These are phyloP conservation scores for Fusarium graminum DNA, from an alignment of 2,329 filamentous ascomycete species.

Conservation along the genomic window DNA sequence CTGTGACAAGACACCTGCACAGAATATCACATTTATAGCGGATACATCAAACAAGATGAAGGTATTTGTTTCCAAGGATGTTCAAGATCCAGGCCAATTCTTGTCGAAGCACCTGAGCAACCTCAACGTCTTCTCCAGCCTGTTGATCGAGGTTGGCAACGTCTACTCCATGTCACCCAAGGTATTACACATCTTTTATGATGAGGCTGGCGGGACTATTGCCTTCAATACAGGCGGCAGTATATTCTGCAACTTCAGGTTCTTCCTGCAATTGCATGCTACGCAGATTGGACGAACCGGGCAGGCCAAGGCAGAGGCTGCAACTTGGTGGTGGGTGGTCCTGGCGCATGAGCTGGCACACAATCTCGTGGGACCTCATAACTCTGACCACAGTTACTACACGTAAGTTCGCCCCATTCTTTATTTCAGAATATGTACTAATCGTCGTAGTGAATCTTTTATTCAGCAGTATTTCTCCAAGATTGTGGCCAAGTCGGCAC, in stretches of 20 bases:
- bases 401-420: slow-evolving; percentile 63
- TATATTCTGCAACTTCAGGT: slow-evolving; percentile 93
- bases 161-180: slow-evolving; percentile 79
- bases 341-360: slow-evolving; percentile 95
- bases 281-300: slow-evolving; percentile 56
- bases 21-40: slow-evolving; percentile 79
- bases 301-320: slow-evolving; percentile 73
- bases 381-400: slow-evolving; percentile 84
- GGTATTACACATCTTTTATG: slow-evolving; percentile 88
- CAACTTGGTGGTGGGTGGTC: slow-evolving; percentile 95
- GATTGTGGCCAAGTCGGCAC: slow-evolving; percentile 70
- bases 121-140: slow-evolving; percentile 76
- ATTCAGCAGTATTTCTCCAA: slow-evolving; percentile 81
- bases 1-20: slow-evolving; percentile 81
- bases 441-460: slow-evolving; percentile 74
- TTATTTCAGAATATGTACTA: not conserved
- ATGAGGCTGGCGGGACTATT: slow-evolving; percentile 82
- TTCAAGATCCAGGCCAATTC: slow-evolving; percentile 66
- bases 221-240: slow-evolving; percentile 91
- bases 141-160: slow-evolving; percentile 76
- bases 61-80: slow-evolving; percentile 74
- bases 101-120: slow-evolving; percentile 69
- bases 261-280: slow-evolving; percentile 84
- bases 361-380: slow-evolving; percentile 85
- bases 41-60: slow-evolving; percentile 79